Conservation (phyloP, 106 monocot species). For the Dendrobium huoshanense region DNA sequence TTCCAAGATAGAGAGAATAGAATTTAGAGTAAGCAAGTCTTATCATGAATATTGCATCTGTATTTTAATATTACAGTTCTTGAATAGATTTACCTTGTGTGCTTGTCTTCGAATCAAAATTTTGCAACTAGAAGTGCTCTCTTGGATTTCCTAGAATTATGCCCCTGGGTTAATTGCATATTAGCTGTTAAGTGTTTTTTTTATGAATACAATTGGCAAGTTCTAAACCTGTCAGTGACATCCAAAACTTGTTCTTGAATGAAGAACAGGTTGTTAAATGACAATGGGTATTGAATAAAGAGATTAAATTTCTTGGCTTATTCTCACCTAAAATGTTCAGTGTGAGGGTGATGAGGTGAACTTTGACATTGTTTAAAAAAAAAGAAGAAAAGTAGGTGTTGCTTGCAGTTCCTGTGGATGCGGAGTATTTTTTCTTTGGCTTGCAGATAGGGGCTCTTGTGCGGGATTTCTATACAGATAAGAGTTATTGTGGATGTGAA, state of each 20-base stretch:
- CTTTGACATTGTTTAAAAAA: too few species aligned
- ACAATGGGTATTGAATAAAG: neutral
- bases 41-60: neutral
- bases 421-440: too few species aligned
- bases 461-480: too few species aligned
- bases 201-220: neutral
- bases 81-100: neutral
- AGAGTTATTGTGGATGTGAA: too few species aligned
- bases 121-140: neutral
- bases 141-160: neutral
- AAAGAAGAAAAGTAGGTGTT: too few species aligned
- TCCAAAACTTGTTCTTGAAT: neutral
- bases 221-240: neutral
- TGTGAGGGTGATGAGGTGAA: neutral
- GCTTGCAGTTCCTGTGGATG: too few species aligned
- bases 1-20: conserved; percentile 55
- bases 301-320: neutral
- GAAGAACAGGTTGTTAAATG: neutral
- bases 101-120: neutral
- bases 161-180: neutral
- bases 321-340: neutral
- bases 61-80: neutral
- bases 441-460: too few species aligned
- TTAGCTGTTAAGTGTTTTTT: neutral
- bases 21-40: conserved; percentile 59